Conservation (phyloP, 2,329 filamentous ascomycete genomes). For the Arachnomyces sp. region DNA sequence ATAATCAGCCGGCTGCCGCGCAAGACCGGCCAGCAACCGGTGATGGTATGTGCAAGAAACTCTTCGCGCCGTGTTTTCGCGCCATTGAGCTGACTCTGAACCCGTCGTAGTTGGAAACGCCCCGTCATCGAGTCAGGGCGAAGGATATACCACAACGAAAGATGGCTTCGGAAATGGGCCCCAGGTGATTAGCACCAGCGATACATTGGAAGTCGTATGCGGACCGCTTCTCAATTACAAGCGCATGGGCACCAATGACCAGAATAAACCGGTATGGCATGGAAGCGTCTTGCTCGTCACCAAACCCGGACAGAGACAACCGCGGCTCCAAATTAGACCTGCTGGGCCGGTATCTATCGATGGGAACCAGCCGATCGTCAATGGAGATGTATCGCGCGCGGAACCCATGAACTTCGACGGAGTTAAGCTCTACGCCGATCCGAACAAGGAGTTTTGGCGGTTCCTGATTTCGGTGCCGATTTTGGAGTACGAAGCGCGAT, state of each 20-base stretch:
- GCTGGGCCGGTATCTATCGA: slow-evolving; percentile 21
- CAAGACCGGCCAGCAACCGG: too few species aligned
- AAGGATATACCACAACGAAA: slow-evolving; percentile 11
- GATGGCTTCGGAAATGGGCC: slow-evolving; percentile 18
- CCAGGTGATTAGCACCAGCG: slow-evolving; percentile 11
- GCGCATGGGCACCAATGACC: slow-evolving; percentile 33
- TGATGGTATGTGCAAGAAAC: too few species aligned
- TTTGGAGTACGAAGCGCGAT: slow-evolving; percentile 65
- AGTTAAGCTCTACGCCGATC: slow-evolving; percentile 54
- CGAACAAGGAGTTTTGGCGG: slow-evolving; percentile 51
- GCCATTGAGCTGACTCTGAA: too few species aligned
- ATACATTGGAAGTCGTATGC: slow-evolving; percentile 35
- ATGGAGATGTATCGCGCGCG: slow-evolving; percentile 8
- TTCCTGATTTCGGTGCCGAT: slow-evolving; percentile 56
- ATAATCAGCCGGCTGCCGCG: too few species aligned
- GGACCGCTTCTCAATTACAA: slow-evolving; percentile 44
- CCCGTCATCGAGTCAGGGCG: neutral
- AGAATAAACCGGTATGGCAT: slow-evolving; percentile 52
- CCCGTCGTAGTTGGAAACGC: too few species aligned
- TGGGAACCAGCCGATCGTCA: slow-evolving; percentile 15
- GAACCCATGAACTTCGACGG: slow-evolving; percentile 33
- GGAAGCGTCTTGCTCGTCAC: slow-evolving; percentile 82
- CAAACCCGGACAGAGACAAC: slow-evolving; percentile 58
- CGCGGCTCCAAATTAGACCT: slow-evolving; percentile 47
- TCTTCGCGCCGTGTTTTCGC: too few species aligned